Base-by-base conservation (phyloP, 2,329 filamentous ascomycete species). In the Coniochaeta prunicola region DNA sequence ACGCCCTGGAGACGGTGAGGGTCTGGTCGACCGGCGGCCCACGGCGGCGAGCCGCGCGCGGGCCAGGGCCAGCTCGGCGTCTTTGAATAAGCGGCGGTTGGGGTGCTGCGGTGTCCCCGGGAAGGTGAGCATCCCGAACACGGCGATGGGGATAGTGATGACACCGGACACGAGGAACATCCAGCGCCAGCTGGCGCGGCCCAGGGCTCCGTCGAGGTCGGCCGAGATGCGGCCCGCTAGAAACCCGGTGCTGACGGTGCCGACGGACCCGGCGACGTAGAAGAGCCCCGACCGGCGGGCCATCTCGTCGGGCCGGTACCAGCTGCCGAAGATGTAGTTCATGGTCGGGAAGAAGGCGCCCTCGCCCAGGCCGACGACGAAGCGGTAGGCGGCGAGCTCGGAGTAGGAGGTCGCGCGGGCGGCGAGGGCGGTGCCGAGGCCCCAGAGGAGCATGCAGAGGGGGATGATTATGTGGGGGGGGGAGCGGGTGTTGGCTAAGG, bases 351-450 rank as follows among this genome's bases (percentile, higher is more conserved):
- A 77, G 54, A 74, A 74, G 0, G 73, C 69, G 2, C 72, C 70
- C 66, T 84, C 80, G 59, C 83, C 82, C 66, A 76, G 76, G 0
- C 80, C 79, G 3, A 84, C 77, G 1, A 83, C 60, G 58, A 85
- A 84, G 2, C 81, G 73, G 65, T 82, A 82, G 0, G 77, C 77
- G 53, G 76, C 76, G 7, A 83, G 59, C 57, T 84, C 81, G 0
- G 74, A 73, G 61, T 75, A 83, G 1, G 74, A 71, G 2, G 73
- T 70, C 0, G 76, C 76, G 5, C 80, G 76, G 57, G 77, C 83
- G 59, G 84, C 80, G 2, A 84, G 69, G 8, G 86, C 71, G 0
- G 81, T 85, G 60, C 84, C 80, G n/a, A 83, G 67, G 0, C 80
- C 81, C 82, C 82, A 85, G 2, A 71, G 66, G 1, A 84, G n/a